Percentiles rank a stretch among this genome's conserved stretches.
These are phyloP conservation scores for Ophiostoma quercus DNA, from an alignment of 2,329 filamentous ascomycete genomes.

Conservation along the genomic window DNA sequence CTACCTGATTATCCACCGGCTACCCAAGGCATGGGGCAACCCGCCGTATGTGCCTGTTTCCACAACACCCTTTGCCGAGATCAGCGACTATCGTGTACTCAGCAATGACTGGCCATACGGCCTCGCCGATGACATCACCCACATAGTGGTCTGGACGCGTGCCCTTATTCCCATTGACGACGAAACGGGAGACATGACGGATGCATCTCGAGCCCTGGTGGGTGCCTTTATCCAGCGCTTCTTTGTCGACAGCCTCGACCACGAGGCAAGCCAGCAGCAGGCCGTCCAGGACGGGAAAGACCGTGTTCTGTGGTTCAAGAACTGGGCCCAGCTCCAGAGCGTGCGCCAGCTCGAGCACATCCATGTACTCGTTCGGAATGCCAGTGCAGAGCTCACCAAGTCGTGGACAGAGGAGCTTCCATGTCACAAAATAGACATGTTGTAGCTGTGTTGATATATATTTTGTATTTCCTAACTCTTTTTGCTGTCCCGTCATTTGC, in stretches of 20 bases:
- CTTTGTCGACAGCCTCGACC: conserved; percentile 57
- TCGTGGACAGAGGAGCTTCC: conserved; percentile 49
- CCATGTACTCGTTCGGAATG: conserved; percentile 64
- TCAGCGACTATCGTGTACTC: conserved; percentile 63
- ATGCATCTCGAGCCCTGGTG: conserved; percentile 57
- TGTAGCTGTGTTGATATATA: background rate
- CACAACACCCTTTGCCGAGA: conserved; percentile 46
- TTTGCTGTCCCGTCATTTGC: background rate
- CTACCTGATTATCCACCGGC: conserved; percentile 68
- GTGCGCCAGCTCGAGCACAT: conserved; percentile 84
- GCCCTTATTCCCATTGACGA: conserved; percentile 69
- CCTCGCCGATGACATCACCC: conserved; percentile 58
- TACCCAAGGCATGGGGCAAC: conserved; percentile 61
- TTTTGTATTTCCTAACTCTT: background rate
- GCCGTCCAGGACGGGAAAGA: conserved; percentile 37
- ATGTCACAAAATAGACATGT: conserved; percentile 29
- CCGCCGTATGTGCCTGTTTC: conserved; percentile 53
- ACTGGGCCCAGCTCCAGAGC: conserved; percentile 84
- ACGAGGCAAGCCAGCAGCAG: conserved; percentile 19
- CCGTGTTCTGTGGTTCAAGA: conserved; percentile 81
- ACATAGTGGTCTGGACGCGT: conserved; percentile 89
- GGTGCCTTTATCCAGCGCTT: conserved; percentile 63
- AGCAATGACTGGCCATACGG: conserved; percentile 95
- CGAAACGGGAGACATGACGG: conserved; percentile 65
- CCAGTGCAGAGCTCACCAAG: conserved; percentile 46